Conservation (phyloP, 2,329 filamentous ascomycete genomes). For the Claviceps lovelessii region DNA sequence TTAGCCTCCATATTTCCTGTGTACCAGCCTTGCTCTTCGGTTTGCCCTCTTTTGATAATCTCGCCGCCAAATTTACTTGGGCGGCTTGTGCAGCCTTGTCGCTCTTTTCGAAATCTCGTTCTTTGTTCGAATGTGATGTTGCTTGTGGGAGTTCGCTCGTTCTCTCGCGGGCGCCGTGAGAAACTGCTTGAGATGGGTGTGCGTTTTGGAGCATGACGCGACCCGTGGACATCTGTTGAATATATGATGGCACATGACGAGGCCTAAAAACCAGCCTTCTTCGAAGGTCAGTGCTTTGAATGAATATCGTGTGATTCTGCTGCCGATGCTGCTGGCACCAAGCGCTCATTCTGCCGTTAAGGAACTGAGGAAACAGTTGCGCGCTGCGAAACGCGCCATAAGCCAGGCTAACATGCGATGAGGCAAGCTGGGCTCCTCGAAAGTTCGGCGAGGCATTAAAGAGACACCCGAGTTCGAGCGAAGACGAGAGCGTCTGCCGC, state of each 20-base stretch:
- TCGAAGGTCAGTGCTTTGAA: background rate
- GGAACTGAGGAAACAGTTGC: background rate
- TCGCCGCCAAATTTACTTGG: constrained; percentile 78
- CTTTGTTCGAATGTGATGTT: constrained; percentile 15
- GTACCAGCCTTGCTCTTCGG: constrained; percentile 43
- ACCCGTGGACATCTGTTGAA: constrained; percentile 19
- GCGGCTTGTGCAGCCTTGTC: constrained; percentile 78
- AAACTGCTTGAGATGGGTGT: constrained; percentile 16
- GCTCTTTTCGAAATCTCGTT: constrained; percentile 45
- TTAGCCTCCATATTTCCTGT: constrained; percentile 68
- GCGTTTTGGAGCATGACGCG: constrained; percentile 11
- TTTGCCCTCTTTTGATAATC: constrained; percentile 70
- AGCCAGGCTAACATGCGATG: background rate
- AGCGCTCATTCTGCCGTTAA: background rate
- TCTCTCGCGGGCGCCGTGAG: constrained; percentile 23
- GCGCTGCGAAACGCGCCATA: background rate
- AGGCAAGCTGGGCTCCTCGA: constrained; percentile 10
- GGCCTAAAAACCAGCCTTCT: background rate
- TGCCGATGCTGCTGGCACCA: background rate
- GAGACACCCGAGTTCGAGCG: constrained; percentile 22
- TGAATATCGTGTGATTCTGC: background rate
- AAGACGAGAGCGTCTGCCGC: constrained; percentile 35
- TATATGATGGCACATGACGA: background rate
- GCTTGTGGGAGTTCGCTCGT: constrained; percentile 16
- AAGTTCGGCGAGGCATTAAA: constrained; percentile 8